Percentiles rank a stretch among this genome's conserved stretches.
Conservation (phyloP, 2,329 filamentous ascomycete species). For the Ophiostoma ulmi region DNA sequence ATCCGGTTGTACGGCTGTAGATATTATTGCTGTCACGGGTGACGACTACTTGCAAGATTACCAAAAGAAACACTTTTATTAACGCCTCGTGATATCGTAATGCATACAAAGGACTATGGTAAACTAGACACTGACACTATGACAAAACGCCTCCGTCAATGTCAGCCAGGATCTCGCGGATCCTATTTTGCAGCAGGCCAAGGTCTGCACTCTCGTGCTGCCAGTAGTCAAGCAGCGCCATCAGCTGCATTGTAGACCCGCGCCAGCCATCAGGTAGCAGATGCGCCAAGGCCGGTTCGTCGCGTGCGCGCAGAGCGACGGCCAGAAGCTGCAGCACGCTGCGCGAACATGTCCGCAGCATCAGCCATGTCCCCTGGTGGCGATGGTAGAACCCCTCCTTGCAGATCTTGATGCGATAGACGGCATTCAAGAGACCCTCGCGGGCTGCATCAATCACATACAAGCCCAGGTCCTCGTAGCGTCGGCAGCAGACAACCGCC, state of each 20-base stretch:
- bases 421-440: slow-evolving; percentile 19
- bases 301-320: background rate
- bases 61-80: background rate
- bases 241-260: background rate
- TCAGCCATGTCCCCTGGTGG: slow-evolving; percentile 23
- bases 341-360: slow-evolving; percentile 19
- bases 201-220: slow-evolving; percentile 10
- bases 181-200: background rate
- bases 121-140: background rate
- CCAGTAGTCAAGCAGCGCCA: slow-evolving; percentile 1
- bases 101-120: background rate
- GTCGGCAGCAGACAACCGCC: background rate
- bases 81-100: background rate
- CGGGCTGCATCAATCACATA: slow-evolving; percentile 2
- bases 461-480: background rate
- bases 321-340: slow-evolving; percentile 18
- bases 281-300: background rate
- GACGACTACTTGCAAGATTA: background rate
- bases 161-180: slow-evolving; percentile 2
- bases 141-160: background rate
- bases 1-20: background rate
- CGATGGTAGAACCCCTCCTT: slow-evolving; percentile 22
- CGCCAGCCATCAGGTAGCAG: slow-evolving; percentile 1
- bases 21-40: too few relatives aligned
- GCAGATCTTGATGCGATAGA: slow-evolving; percentile 22